A percentile compares a stretch with the other conserved stretches of the same genome.
Evolutionary conservation across 805 yeast genomes (phyloP).

Genomic region (Wickerhamiella musiphila): DNA sequence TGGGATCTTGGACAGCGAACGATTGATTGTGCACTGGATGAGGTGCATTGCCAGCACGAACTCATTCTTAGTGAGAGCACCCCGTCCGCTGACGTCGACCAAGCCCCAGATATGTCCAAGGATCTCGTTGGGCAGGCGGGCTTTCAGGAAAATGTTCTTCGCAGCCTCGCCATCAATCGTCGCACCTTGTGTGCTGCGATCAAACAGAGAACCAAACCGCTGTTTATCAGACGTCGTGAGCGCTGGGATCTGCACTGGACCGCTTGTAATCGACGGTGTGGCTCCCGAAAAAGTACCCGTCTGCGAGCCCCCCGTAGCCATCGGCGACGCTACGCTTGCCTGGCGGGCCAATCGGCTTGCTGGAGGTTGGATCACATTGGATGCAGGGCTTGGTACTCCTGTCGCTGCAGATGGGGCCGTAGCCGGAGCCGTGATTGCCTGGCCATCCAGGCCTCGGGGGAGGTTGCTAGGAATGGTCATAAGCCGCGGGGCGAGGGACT

Average conservation of each 20-base stretch:
- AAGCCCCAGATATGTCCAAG: conserved; percentile 81
- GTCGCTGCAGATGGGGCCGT: background rate
- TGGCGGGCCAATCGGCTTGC: background rate
- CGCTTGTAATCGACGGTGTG: conserved; percentile 1
- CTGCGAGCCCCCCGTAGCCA: background rate
- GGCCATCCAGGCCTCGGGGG: conserved; percentile 37
- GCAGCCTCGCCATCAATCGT: conserved; percentile 69
- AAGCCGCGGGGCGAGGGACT: conserved; percentile 35
- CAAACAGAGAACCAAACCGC: conserved; percentile 34
- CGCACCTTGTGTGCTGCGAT: conserved; percentile 46
- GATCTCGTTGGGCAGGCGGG: conserved; percentile 58
- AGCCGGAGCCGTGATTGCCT: conserved; percentile 9
- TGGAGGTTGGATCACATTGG: too few relatives aligned
- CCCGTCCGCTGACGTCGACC: conserved; percentile 61
- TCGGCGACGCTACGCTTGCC: background rate
- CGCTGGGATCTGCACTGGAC: conserved; percentile 23
- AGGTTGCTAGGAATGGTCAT: conserved; percentile 41
- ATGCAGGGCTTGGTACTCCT: background rate
- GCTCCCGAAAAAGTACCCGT: conserved; percentile 6
- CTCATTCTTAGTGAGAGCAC: conserved; percentile 53
- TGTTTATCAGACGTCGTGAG: conserved; percentile 21
- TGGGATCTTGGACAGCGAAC: conserved; percentile 44
- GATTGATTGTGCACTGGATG: conserved; percentile 63
- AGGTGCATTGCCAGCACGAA: conserved; percentile 90
- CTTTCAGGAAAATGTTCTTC: conserved; percentile 71